Conservation (phyloP, 148 eudicot species). For the Polygonum aviculare region DNA sequence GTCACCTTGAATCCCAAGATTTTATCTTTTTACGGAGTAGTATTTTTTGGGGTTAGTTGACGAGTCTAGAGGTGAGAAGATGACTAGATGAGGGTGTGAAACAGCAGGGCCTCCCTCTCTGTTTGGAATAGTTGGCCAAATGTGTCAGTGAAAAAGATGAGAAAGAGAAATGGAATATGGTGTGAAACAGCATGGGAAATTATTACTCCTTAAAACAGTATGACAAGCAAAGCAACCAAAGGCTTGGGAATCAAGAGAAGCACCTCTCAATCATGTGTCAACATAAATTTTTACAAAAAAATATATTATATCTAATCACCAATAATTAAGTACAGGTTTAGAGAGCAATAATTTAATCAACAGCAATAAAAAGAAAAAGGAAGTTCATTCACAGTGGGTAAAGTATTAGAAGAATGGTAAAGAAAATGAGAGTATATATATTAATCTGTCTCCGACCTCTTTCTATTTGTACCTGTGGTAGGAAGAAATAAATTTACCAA, state of each 20-base stretch:
- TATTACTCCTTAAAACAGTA: neutral
- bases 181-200: neutral
- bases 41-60: conserved; percentile 6
- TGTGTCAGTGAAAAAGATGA: conserved; percentile 1
- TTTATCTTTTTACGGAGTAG: too few species aligned
- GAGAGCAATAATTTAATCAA: conserved; percentile 5
- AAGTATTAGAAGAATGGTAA: neutral
- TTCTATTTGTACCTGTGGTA: too few species aligned
- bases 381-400: neutral
- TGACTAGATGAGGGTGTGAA: conserved; percentile 3
- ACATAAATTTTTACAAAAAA: neutral
- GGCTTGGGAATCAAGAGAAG: conserved; percentile 28
- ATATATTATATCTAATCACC: neutral
- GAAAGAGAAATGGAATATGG: neutral
- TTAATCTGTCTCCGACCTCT: neutral
- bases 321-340: conserved; percentile 1
- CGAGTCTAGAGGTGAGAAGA: neutral
- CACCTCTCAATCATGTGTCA: conserved; percentile 9
- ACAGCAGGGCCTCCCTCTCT: conserved; percentile 7
- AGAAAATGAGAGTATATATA: neutral
- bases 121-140: neutral
- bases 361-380: neutral
- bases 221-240: conserved; percentile 19
- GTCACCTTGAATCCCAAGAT: too few species aligned
- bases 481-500: neutral